Conservation (phyloP, 129 eudicot species). For the Centrapalus pauciflorus region DNA sequence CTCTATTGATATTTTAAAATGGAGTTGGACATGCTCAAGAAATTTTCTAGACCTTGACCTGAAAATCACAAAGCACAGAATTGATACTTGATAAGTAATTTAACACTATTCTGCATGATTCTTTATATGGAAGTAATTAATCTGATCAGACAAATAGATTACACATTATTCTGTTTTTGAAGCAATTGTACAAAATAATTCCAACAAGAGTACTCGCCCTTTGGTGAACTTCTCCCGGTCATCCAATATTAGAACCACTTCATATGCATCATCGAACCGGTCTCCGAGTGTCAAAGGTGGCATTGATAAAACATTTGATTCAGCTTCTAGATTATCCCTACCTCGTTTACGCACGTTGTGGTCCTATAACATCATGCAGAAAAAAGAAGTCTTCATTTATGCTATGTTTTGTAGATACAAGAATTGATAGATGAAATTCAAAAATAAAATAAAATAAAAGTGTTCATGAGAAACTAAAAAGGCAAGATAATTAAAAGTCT, state of each 20-base stretch:
- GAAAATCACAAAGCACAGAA: slow-evolving; percentile 21
- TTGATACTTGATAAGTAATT: neutral
- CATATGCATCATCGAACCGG: slow-evolving; percentile 67
- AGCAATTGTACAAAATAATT: neutral
- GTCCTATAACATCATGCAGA: slow-evolving; percentile 32
- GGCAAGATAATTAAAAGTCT: neutral
- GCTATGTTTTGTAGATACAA: neutral
- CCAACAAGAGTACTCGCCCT: slow-evolving; percentile 40
- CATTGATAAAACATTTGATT: slow-evolving; percentile 40
- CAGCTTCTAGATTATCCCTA: slow-evolving; percentile 31
- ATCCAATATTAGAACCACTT: slow-evolving; percentile 80
- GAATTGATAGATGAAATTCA: neutral
- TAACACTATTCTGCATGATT: neutral
- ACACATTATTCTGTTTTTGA: neutral
- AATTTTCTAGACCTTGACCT: slow-evolving; percentile 63
- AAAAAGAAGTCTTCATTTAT: neutral
- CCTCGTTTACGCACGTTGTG: slow-evolving; percentile 30
- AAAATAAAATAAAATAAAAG: neutral
- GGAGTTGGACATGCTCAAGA: slow-evolving; percentile 43
- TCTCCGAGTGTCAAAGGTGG: slow-evolving; percentile 78
- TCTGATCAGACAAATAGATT: neutral
- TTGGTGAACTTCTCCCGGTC: slow-evolving; percentile 80
- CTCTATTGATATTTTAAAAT: slow-evolving; percentile 71
- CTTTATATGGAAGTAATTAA: neutral
- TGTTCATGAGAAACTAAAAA: neutral